Percentiles rank a stretch among this genome's conserved stretches.
These are phyloP conservation scores for Nitzschia sp. DNA, from an alignment of 108 stramenopile species.

Conservation along the genomic window DNA sequence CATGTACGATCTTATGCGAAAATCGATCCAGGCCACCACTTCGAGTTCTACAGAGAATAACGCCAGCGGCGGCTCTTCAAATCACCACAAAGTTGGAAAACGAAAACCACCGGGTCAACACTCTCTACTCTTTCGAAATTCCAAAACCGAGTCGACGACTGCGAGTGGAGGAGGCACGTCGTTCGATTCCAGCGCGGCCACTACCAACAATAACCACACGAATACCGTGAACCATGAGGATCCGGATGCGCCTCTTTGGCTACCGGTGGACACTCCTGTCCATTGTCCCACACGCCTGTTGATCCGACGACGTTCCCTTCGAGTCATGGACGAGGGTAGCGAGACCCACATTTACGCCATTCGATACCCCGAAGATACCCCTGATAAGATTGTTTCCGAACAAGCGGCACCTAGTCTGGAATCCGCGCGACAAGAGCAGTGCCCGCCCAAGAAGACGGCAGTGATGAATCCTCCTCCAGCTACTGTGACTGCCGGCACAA, in stretches of 20 bases:
- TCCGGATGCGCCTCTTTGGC: background rate
- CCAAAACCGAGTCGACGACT: constrained; percentile 1
- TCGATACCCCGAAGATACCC: constrained; percentile 40
- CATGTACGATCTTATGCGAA: constrained; percentile 41
- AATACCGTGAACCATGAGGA: background rate
- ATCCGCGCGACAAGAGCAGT: constrained; percentile 19
- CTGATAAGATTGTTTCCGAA: constrained; percentile 16
- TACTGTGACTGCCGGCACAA: background rate
- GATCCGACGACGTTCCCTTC: constrained; percentile 34
- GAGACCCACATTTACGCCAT: constrained; percentile 52
- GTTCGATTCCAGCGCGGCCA: background rate
- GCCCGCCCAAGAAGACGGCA: constrained; percentile 17
- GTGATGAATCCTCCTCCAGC: background rate
- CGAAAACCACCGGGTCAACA: constrained; percentile 29
- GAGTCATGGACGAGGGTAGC: constrained; percentile 21
- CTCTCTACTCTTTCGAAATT: constrained; percentile 33
- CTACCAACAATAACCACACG: background rate
- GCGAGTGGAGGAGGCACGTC: background rate
- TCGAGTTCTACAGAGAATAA: background rate
- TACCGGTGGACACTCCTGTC: background rate
- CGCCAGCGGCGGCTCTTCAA: background rate
- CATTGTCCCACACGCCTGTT: constrained; percentile 36
- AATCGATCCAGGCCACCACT: constrained; percentile 32
- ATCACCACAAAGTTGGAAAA: constrained; percentile 5
- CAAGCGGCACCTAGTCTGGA: constrained; percentile 11